Base-by-base conservation (phyloP, 208 protist genomes). In the Angomonas deanei region DNA sequence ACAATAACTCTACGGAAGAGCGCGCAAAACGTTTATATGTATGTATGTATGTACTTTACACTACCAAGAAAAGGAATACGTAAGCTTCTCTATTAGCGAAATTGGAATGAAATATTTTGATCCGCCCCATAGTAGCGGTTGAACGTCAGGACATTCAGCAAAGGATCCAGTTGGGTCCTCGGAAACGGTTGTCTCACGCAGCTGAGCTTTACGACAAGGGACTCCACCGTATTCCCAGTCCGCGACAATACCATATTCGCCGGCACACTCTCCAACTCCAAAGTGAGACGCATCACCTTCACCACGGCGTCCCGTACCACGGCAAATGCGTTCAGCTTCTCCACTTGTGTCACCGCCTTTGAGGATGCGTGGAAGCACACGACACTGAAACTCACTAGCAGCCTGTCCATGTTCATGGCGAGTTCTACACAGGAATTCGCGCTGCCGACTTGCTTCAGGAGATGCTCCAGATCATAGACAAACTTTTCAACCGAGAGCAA, bases 41-140 rank as follows among this genome's bases (percentile, higher is more conserved):
- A 21, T 53, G 47, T 53, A 21, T 53, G 47, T 53, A 21, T 53
- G 47, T 53, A n/a, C 26, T 13, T 24, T n/a, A n/a, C n/a, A n/a
- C n/a, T n/a, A n/a, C n/a, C n/a, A n/a, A n/a, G n/a, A n/a, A n/a
- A n/a, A n/a, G n/a, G n/a, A n/a, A n/a, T n/a, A n/a, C n/a, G n/a
- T n/a, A n/a, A n/a, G n/a, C n/a, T n/a, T n/a, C n/a, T n/a, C n/a
- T 46, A 72, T 58, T 27, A 58, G 8, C 52, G 26, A 17, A 58
- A 58, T 3, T 31, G 58, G 38, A 70, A 77, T 3, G 56, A 55
- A 39, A 46, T 55, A 5, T 23, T 13, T 13, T 76, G 64, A 3
- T 74, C 61, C 6, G 64, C 62, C n/a, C 85, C 88, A 62, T 86
- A 95, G 61, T 81, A 95, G 34, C 70, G 61, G 56, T 95, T 95